Evolutionary conservation across 1,284 basidiomycete species (phyloP).

Genomic region (Xerocomus alliaceus): DNA sequence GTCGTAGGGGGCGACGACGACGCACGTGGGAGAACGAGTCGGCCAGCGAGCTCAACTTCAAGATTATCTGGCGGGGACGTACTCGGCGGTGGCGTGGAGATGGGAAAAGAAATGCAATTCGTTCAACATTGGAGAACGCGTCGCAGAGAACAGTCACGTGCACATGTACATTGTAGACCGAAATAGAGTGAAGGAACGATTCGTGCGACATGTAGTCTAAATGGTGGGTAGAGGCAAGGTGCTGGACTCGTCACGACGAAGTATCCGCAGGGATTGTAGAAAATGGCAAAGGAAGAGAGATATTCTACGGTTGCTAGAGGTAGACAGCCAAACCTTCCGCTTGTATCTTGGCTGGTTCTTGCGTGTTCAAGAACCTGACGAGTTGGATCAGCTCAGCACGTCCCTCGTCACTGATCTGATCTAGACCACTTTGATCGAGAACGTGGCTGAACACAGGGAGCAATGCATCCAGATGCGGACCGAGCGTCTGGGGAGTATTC

Average conservation of each 20-base stretch:
- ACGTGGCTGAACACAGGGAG: constrained; percentile 86
- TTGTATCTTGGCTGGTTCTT: constrained; percentile 78
- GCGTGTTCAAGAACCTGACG: constrained; percentile 74
- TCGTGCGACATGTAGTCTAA: constrained; percentile 32
- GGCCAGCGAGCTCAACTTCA: constrained; percentile 60
- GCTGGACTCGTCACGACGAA: too few relatives aligned
- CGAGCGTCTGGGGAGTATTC: constrained; percentile 72
- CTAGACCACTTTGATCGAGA: constrained; percentile 73
- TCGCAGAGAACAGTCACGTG: constrained; percentile 37
- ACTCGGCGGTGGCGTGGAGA: constrained; percentile 11
- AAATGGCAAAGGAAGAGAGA: not conserved
- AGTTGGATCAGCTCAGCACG: constrained; percentile 79
- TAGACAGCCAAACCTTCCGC: constrained; percentile 71
- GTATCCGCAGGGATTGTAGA: not conserved
- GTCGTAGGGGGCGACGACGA: constrained; percentile 51
- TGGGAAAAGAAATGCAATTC: constrained; percentile 17
- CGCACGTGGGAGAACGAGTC: constrained; percentile 55
- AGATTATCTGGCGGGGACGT: constrained; percentile 15
- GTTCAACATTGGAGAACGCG: constrained; percentile 27
- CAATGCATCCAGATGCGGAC: constrained; percentile 83
- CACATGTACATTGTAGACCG: constrained; percentile 12
- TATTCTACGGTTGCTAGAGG: constrained; percentile 45
- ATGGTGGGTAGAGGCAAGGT: constrained; percentile 6
- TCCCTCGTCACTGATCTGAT: constrained; percentile 82
- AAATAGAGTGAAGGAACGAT: constrained; percentile 11